Base-by-base conservation (phyloP, 108 stramenopile genomes). In the Pseudonitzschia multiseries region DNA sequence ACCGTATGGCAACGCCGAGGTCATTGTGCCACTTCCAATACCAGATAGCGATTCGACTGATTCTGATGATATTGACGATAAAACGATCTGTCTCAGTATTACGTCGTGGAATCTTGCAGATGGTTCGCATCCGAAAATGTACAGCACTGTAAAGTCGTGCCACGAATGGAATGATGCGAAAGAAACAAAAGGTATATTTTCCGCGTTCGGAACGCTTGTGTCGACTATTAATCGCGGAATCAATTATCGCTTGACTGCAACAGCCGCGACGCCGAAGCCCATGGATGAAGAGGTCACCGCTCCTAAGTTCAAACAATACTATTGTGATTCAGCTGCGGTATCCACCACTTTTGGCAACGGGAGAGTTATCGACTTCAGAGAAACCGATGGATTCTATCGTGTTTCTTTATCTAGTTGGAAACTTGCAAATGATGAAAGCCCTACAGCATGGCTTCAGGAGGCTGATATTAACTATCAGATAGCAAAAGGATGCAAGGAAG, bases 331-430 rank as follows among this genome's bases (percentile, higher is more conserved):
- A 27, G 91, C 94, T 43, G 77, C 89, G 52, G 91, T 95, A 60
- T 75, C 90, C 56, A 93, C 94, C 15, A 48, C 83, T n/a, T 95
- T 84, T 80, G 94, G 94, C 46, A 77, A 88, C 60, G 94, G 94
- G 6, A 68, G 66, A 36, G 88, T 95, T 24, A 27, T 65, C 14
- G 20, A 63, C 4, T 95, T 95, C 68, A 86, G 94, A 12, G 75
- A 76, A 57, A 72, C 66, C 17, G 94, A 95, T 77, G 94, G 94
- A 28, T 84, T 95, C 53, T 95, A 95, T 64, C 73, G 78, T 40
- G 83, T 95, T 26, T 79, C 70, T 15, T 81, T 95, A 12, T 29
- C 76, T 9, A 54, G 53, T 20, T 89, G 86, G 84, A 75, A 65
- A 26, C 72, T 90, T 42, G 84, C 86, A 24, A 79, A 77, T 71